Evolutionary conservation across 2,329 filamentous ascomycete species (phyloP), one percentile per base, ranked within the genome.

Genomic region (Botryotinia narcissicola): DNA sequence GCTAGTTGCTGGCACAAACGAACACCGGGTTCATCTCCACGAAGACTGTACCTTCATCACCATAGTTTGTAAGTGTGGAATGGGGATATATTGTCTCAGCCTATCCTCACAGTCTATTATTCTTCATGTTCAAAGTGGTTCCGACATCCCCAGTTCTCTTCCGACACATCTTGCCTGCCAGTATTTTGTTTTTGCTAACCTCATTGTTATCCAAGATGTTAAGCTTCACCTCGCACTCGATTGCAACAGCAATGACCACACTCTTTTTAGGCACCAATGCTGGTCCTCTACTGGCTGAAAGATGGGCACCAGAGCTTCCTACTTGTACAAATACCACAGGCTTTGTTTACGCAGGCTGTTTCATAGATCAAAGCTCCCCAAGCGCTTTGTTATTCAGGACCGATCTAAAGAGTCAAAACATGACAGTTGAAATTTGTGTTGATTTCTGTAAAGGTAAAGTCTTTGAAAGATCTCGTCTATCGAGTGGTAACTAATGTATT

Each of bases 341-440:
- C 73, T 83, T 81, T 71, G 77, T 79, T 8, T 82, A 82, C 74
- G 78, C 79, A 25, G 82, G 81, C 61, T 83, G 82, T 74, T 83
- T 78, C 71, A 12, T 69, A 29, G 81, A 82, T 69, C 74, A 75
- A 29, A 76, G 78, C 48, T 74, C 70, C 64, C 75, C 81, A 46
- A 74, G 77, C 16, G 75, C 80, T 63, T 77, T 82, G 8, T 76
- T 80, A 18, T 82, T 79, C 68, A 72, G 68, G 63, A 76, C 77
- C 37, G 76, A 77, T 42, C 73, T 81, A 8, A 75, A 79, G 29
- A 78, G 75, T 42, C 73, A 77, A 71, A 81, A 80, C 48, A 81
- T 82, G 75, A 83, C 82, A 0, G 77, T 82, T 7, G 79, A 82
- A 75, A 78, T 73, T 29, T 83, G 82, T 75, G 79, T 79, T 70